Base-by-base conservation (phyloP, 306 rosid genomes). In the Comarum palustre region DNA sequence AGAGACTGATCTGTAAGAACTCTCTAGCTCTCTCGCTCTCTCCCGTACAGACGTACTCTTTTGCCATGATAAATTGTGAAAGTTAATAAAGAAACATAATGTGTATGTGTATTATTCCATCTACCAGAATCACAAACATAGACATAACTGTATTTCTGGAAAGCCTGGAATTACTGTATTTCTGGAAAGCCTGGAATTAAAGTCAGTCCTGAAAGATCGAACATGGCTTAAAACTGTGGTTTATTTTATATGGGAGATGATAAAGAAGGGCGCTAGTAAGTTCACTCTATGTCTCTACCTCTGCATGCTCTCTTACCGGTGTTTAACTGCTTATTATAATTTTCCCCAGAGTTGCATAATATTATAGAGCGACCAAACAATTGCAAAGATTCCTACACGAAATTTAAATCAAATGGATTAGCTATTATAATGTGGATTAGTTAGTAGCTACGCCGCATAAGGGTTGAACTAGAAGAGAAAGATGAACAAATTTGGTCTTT, bases 341-440 rank as follows among this genome's bases (percentile, higher is more conserved):
- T 38, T 1, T 38, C 41, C 9, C 29, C 14, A 54, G 27, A 27
- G 31, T 55, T 32, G 3, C 31, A 10, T 24, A 55, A 12, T 27
- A 55, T 6, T 12, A 22, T 55, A 11, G 61, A n/a, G 65, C 12
- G 43, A 61, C 32, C 54, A 46, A 67, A 29, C 31, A 68, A 73
- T 55, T 31, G 72, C 77, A 55, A 42, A 73, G 78, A 72, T 72
- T 66, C 73, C 68, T 3, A 66, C 7, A n/a, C 27, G n/a, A 38
- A 24, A 16, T 52, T 52, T 45, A 19, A 48, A 72, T 41, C 76
- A 14, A 58, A 59, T 9, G 22, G 67, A 58, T 46, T 11, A 32
- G 20, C 31, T 31, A 5, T 58, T 41, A 72, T 17, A 45, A 41
- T 17, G 13, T 72, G 29, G n/a, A 58, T 10, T 59, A 57, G 14